Base-by-base conservation (phyloP, 257 asterid genomes). In the Solanum boliviense region DNA sequence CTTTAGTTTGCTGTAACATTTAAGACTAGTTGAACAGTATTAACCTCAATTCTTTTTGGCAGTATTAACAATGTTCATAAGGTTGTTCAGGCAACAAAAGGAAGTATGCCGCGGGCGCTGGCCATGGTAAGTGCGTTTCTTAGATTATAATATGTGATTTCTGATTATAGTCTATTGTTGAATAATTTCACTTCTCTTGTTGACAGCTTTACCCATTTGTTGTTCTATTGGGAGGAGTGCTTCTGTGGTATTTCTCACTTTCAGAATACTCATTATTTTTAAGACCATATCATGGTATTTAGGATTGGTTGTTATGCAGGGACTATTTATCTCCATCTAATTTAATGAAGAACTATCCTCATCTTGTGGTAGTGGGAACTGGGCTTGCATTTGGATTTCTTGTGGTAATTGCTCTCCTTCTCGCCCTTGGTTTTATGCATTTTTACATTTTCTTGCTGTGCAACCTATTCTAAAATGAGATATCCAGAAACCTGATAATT, bases 341-440 rank as follows among this genome's bases (percentile, higher is more conserved):
- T 89, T 83, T 97, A 88, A 92, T 95, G 84, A 90, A 88, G 62
- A 92, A 87, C 75, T 95, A 95, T 87, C 98, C 98, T 1, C 97
- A 95, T 89, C 86, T 93, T 67, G 84, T 95, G 60, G 85, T 97
- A 34, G 31, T 95, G 90, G 96, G 99, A 84, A 93, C 94, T 87
- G 99, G 99, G 39, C 95, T 97, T 89, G 95, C 99, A 62, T 97
- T 97, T 48, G 98, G 98, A 68, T 97, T 97, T 91, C 98, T 96
- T 76, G 99, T 96, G 99, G 99, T 96, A 92, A 87, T 94, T 86
- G 88, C n/a, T 71, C 36, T 62, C 44, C 52, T 10, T 41, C 87
- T 34, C 39, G 65, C 88, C 74, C 46, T 25, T 39, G 34, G 58
- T 76, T 38, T 76, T 36, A 38, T 76, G 60, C 84, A 39, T 39